Conservation (phyloP, 78 protist genomes). For the Speleostelium caveatum region DNA sequence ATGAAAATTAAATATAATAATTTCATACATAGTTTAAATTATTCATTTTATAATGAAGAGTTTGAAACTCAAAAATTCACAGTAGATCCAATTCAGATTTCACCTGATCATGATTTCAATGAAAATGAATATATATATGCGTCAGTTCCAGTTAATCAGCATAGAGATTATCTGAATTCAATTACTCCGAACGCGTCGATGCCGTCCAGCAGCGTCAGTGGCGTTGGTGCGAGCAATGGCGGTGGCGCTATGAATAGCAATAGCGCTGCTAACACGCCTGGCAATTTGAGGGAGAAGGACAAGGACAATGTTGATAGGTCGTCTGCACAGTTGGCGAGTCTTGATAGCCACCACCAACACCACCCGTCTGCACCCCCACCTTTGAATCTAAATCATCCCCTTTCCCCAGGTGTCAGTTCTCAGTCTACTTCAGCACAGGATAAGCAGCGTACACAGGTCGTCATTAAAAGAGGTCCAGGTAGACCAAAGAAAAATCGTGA, state of each 20-base stretch:
- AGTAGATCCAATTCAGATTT: neutral
- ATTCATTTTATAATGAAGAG: conserved; percentile 12
- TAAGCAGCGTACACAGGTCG: neutral
- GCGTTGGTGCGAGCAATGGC: too few species aligned
- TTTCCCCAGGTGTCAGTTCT: neutral
- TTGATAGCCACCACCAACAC: too few species aligned
- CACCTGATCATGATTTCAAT: neutral
- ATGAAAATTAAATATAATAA: conserved; percentile 44
- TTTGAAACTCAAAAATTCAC: conserved; percentile 36
- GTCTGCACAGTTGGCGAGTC: too few species aligned
- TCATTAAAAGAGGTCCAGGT: neutral
- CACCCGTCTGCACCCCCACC: conserved; percentile 11
- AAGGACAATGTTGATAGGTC: too few species aligned
- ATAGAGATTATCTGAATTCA: too few species aligned
- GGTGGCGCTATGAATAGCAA: too few species aligned
- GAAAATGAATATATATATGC: neutral
- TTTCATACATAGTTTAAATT: conserved; percentile 19
- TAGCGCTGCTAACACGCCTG: too few species aligned
- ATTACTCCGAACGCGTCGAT: neutral
- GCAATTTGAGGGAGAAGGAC: too few species aligned
- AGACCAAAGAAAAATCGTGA: neutral
- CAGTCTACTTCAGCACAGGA: neutral
- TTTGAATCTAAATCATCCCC: neutral
- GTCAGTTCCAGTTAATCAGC: neutral
- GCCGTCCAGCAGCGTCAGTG: neutral